phyloP scores from a whole-genome alignment of 192 early-diverging fungal species.

The Thoreauomyces humboldtii region DNA sequence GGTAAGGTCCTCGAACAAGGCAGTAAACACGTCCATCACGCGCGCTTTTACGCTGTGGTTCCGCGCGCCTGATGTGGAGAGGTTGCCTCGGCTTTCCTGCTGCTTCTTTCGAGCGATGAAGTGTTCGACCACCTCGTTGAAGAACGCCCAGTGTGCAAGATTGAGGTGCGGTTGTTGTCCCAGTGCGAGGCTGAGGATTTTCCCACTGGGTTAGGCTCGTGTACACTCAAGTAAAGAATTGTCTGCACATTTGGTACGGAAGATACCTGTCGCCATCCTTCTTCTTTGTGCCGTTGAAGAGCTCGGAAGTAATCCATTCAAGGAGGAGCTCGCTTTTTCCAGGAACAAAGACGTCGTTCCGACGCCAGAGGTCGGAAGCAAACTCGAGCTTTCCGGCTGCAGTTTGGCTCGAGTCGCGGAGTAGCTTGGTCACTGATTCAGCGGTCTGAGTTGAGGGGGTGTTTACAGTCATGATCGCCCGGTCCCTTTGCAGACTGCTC shows the following conservation, averaged over 20 bases:
- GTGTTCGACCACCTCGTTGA: neutral
- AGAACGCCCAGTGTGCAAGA: neutral
- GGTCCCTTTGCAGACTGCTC: too few species aligned
- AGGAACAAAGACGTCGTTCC: constrained; percentile 14
- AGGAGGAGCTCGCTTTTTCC: constrained; percentile 24
- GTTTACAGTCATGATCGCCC: too few species aligned
- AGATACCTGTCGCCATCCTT: neutral
- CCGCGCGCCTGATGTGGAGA: neutral
- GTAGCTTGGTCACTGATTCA: constrained; percentile 24
- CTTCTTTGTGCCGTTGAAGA: constrained; percentile 7
- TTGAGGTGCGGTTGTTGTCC: neutral
- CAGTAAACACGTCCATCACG: constrained; percentile 2
- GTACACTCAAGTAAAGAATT: too few species aligned
- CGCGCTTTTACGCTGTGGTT: constrained; percentile 2
- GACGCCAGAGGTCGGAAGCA: constrained; percentile 10
- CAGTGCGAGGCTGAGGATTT: too few species aligned
- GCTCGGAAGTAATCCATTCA: constrained; percentile 22
- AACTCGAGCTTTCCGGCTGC: constrained; percentile 11
- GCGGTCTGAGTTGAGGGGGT: too few species aligned
- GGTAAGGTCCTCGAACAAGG: neutral
- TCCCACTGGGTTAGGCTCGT: too few species aligned
- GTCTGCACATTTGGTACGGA: too few species aligned
- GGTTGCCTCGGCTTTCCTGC: neutral
- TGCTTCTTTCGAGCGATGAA: neutral
- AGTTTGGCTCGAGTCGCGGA: neutral